A percentile compares a stretch with the other conserved stretches of the same genome.
Evolutionary conservation across 1,139 yeast species (phyloP).

Genomic region (Nakaseomyces sp.): DNA sequence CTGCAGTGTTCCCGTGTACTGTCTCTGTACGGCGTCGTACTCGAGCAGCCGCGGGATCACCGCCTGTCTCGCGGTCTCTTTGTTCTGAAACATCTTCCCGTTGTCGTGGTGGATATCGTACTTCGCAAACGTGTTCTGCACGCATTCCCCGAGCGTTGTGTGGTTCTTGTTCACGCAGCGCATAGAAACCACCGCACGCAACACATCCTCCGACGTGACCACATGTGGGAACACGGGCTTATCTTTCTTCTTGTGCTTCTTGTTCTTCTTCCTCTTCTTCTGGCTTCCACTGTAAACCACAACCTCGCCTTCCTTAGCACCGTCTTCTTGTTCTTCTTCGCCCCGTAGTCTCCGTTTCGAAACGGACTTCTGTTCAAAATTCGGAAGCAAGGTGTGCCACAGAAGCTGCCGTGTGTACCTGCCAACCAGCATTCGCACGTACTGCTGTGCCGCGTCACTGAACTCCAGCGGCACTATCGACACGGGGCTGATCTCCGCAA

Average conservation of each 20-base stretch:
- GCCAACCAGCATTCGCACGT: constrained; percentile 11
- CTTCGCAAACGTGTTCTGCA: constrained; percentile 20
- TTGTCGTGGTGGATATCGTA: constrained; percentile 17
- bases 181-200: constrained; percentile 16
- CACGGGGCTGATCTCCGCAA: constrained; percentile 17
- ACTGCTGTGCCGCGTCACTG: constrained; percentile 12
- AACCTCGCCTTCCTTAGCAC: background rate
- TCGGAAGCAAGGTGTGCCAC: constrained; percentile 17
- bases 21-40: background rate
- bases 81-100: constrained; percentile 23
- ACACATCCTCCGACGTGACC: constrained; percentile 18
- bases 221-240: constrained; percentile 15
- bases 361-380: constrained; percentile 14
- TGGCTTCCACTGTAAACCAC: background rate
- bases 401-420: constrained; percentile 18
- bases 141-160: constrained; percentile 20
- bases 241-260: no score
- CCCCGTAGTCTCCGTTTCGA: background rate
- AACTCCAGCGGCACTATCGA: constrained; percentile 13
- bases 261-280: background rate
- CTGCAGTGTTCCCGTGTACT: background rate
- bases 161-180: constrained; percentile 12
- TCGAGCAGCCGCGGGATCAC: constrained; percentile 5
- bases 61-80: constrained; percentile 12
- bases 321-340: background rate